Percentiles rank a stretch among this genome's conserved stretches.
Conservation (phyloP, 78 protist genomes). For the Planoprotostelium fungivorum region DNA sequence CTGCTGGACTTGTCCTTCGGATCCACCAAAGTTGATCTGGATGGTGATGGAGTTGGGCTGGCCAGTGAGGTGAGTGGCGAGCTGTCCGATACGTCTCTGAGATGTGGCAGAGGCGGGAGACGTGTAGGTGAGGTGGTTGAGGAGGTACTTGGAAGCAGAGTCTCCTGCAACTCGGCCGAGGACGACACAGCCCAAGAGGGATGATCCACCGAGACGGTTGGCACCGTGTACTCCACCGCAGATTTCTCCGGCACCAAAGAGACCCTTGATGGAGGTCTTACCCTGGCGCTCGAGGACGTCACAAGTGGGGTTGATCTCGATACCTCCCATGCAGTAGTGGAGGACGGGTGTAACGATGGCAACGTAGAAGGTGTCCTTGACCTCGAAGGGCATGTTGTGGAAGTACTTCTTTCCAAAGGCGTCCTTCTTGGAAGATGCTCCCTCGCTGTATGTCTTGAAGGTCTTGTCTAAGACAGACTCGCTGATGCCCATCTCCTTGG, state of each 20-base stretch:
- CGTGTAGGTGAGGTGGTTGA: neutral
- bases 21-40: neutral
- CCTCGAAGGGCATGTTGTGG: slow-evolving; percentile 14
- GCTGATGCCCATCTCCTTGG: neutral
- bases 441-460: slow-evolving; percentile 28
- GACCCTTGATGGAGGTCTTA: slow-evolving; percentile 40
- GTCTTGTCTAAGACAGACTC: slow-evolving; percentile 26
- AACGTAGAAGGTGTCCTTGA: slow-evolving; percentile 22
- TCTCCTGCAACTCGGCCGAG: slow-evolving; percentile 66
- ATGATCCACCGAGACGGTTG: slow-evolving; percentile 85
- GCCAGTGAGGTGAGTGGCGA: neutral
- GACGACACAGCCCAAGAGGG: slow-evolving; percentile 83
- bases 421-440: slow-evolving; percentile 25
- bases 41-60: neutral
- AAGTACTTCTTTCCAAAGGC: slow-evolving; percentile 65
- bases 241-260: slow-evolving; percentile 86
- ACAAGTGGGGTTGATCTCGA: slow-evolving; percentile 13
- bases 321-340: slow-evolving; percentile 88
- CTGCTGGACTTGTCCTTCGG: neutral
- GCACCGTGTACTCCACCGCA: slow-evolving; percentile 89
- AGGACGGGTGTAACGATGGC: slow-evolving; percentile 72
- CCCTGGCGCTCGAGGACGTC: slow-evolving; percentile 6
- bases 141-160: neutral
- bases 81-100: slow-evolving; percentile 2
- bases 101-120: neutral